Conservation (phyloP, 2,329 filamentous ascomycete species). For the Colletotrichum liriopes region DNA sequence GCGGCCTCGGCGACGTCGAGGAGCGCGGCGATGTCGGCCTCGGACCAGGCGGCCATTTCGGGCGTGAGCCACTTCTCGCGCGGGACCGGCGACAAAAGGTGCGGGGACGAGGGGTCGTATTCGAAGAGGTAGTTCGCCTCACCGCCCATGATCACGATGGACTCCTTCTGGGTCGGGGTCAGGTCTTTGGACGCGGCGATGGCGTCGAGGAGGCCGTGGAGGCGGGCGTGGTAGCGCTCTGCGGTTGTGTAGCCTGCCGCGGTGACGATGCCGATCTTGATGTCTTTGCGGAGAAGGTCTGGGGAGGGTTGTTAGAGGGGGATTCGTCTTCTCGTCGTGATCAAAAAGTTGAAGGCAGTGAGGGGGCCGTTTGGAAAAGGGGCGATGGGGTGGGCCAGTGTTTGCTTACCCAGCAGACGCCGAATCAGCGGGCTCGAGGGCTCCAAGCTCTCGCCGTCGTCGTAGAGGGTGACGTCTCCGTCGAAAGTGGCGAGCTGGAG, state of each 20-base stretch:
- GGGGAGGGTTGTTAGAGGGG: slow-evolving; percentile 17
- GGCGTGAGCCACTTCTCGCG: slow-evolving; percentile 80
- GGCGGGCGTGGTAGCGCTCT: slow-evolving; percentile 86
- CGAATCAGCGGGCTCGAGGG: slow-evolving; percentile 84
- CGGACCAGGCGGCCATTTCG: slow-evolving; percentile 84
- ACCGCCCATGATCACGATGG: slow-evolving; percentile 92
- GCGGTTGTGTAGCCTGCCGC: slow-evolving; percentile 95
- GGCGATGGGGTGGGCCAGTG: background rate
- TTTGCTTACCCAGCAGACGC: slow-evolving; percentile 64
- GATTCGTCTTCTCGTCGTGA: background rate
- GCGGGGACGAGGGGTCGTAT: slow-evolving; percentile 75
- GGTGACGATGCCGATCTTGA: slow-evolving; percentile 95
- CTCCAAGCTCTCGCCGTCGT: slow-evolving; percentile 86
- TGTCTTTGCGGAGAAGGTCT: slow-evolving; percentile 82
- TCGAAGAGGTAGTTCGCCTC: slow-evolving; percentile 97
- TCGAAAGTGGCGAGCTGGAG: slow-evolving; percentile 95
- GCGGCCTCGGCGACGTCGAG: slow-evolving; percentile 91
- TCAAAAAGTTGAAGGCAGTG: background rate
- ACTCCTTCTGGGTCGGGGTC: slow-evolving; percentile 78
- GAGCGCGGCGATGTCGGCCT: slow-evolving; percentile 83
- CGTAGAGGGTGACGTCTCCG: slow-evolving; percentile 96
- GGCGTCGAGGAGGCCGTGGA: slow-evolving; percentile 89
- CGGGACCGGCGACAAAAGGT: slow-evolving; percentile 79
- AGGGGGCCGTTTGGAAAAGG: background rate
- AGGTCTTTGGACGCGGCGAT: slow-evolving; percentile 74